A percentile compares a stretch with the other conserved stretches of the same genome.
Evolutionary conservation across 768 basidiomycete species (phyloP).

Genomic region (Tylopilus intermedius): DNA sequence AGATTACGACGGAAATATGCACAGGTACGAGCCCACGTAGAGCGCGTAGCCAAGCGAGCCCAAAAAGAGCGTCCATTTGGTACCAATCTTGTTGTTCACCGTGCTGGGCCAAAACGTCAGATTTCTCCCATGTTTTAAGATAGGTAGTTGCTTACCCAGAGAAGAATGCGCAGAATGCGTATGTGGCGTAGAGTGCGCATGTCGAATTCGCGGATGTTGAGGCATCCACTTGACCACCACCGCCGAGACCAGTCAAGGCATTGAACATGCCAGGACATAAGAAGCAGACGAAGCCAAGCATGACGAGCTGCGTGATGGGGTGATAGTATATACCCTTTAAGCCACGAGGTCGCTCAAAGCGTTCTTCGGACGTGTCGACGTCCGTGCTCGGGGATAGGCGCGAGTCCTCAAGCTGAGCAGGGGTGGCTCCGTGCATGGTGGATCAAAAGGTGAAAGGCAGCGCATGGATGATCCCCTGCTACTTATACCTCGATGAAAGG

Average conservation of each 20-base stretch:
- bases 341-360: background rate
- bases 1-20: background rate
- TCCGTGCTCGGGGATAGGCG: background rate
- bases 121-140: background rate
- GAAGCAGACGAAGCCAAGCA: constrained; percentile 63
- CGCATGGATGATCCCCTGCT: background rate
- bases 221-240: background rate
- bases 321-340: background rate
- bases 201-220: background rate
- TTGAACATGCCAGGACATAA: constrained; percentile 70
- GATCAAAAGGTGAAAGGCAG: background rate
- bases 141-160: constrained; percentile 44
- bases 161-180: constrained; percentile 58
- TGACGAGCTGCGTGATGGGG: background rate
- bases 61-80: background rate
- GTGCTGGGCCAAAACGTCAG: background rate
- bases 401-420: background rate
- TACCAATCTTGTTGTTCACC: background rate
- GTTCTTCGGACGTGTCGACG: background rate
- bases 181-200: constrained; percentile 54
- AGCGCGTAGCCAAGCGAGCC: background rate
- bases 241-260: constrained; percentile 27
- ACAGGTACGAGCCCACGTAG: background rate
- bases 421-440: background rate
- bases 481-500: background rate